Conservation (phyloP, 495 filamentous ascomycete genomes). For the Choiromyces venosus region DNA sequence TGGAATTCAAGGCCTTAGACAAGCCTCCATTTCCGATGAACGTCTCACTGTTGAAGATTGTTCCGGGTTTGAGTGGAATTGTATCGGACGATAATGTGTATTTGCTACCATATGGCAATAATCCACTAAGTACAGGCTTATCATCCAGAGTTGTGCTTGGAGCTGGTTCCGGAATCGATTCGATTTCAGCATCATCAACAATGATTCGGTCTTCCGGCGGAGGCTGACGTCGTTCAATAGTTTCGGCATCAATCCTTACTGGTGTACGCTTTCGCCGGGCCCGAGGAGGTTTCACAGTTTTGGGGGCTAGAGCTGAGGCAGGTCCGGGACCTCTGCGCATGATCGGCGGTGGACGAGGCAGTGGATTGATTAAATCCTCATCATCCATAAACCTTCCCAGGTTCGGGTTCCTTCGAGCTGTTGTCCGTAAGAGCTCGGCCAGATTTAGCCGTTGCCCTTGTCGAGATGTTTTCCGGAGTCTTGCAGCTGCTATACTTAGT, state of each 20-base stretch:
- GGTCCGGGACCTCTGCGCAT: background rate
- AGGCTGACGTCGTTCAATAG: constrained; percentile 37
- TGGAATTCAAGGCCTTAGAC: constrained; percentile 20
- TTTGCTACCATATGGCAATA: constrained; percentile 31
- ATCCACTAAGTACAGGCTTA: constrained; percentile 18
- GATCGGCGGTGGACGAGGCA: background rate
- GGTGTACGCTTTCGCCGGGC: constrained; percentile 31
- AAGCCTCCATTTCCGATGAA: constrained; percentile 39
- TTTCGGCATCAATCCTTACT: constrained; percentile 36
- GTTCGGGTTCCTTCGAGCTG: constrained; percentile 15
- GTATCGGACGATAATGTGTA: constrained; percentile 71
- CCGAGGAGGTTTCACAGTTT: background rate
- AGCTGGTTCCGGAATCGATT: background rate
- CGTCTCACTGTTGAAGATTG: constrained; percentile 39
- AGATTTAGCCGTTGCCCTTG: constrained; percentile 17
- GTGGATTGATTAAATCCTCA: constrained; percentile 11
- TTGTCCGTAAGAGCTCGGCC: constrained; percentile 10
- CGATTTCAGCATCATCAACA: constrained; percentile 16
- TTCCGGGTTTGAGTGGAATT: constrained; percentile 31
- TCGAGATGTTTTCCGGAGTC: constrained; percentile 19
- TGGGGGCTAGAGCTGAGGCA: background rate
- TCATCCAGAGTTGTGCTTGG: background rate
- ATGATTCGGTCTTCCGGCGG: constrained; percentile 23
- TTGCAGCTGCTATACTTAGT: constrained; percentile 16
- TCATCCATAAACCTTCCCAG: constrained; percentile 25